Evolutionary conservation across 2,329 filamentous ascomycete genomes (phyloP), one percentile per base, ranked within the genome.

Genomic region (Exophiala sp.): DNA sequence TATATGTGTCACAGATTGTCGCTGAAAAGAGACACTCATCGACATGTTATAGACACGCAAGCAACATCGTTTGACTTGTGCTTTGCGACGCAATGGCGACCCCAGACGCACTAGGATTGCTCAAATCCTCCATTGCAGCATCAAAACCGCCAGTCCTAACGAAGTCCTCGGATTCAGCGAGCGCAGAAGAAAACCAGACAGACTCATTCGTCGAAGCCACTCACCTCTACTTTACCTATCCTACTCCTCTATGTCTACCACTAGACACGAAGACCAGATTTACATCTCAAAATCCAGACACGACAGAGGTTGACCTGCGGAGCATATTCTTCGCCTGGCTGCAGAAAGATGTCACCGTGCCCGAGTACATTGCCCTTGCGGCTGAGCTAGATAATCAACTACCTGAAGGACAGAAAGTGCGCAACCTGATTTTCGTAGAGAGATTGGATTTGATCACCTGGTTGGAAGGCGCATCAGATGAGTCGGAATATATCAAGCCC

Each of bases 261-360:
- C 81, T 96, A 61, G 84, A 82, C 47, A 80, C 81, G 11, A 79
- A 86, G 8, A 99, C 94, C 62, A 89, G 94, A 65, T 97, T 97
- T 76, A 81, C 88, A 57, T 91, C 89, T n/a, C 81, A 83, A 54
- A 61, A 56, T 35, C 57, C 62, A 6, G 82, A 84, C 44, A 72
- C 72, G 33, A 79, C 82, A 44, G 80, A 87, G 3, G 85, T 96
- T 65, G 89, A 96, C 69, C 78, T 99, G 63, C 90, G 94, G 68
- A 94, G 88, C 69, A 92, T 96, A 72, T 96, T 92, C 77, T 96
- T 97, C 68, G 91, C 91, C 52, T 99, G 91, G 90, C 79, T 89
- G 66, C 95, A 96, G 74, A 90, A 91, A 71, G 92, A 97, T 75
- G 84, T 87, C 51, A 84, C 87, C 50, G 91, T 95, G 62, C 88